Evolutionary conservation across 2,329 filamentous ascomycete species (phyloP).

Genomic region (Xylariales sp.): DNA sequence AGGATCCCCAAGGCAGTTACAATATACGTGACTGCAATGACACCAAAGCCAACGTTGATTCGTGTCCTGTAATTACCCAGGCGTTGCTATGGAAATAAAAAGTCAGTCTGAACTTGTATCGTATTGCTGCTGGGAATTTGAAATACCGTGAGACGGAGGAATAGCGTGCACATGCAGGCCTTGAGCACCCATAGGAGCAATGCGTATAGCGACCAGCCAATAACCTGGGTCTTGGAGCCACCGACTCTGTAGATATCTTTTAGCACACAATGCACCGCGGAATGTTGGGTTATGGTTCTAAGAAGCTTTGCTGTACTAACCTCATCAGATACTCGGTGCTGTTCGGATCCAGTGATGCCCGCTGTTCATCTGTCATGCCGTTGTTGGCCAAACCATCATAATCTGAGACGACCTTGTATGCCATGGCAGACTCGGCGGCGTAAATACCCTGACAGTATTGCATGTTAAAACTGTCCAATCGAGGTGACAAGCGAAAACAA

Average conservation of each 20-base stretch:
- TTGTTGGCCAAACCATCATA: slow-evolving; percentile 27
- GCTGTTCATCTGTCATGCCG: slow-evolving; percentile 24
- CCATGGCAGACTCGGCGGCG: slow-evolving; percentile 20
- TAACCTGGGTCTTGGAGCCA: slow-evolving; percentile 29
- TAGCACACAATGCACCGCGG: too few species aligned
- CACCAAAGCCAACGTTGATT: neutral
- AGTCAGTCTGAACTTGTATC: too few species aligned
- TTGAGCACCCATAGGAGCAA: slow-evolving; percentile 21
- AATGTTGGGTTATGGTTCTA: too few species aligned
- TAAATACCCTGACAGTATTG: too few species aligned
- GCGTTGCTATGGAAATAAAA: neutral
- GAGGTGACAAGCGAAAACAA: too few species aligned
- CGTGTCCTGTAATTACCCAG: neutral
- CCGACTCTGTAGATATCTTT: slow-evolving; percentile 25
- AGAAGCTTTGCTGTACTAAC: too few species aligned
- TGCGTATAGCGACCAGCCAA: slow-evolving; percentile 20
- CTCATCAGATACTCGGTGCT: neutral
- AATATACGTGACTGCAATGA: neutral
- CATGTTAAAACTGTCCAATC: too few species aligned
- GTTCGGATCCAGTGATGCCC: slow-evolving; percentile 16
- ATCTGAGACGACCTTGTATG: slow-evolving; percentile 21
- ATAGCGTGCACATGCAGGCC: slow-evolving; percentile 19
- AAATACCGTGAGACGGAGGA: slow-evolving; percentile 24
- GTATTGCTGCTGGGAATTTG: neutral
- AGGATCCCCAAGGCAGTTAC: slow-evolving; percentile 8